Evolutionary conservation across 495 filamentous ascomycete genomes (phyloP).

Genomic region (Penicillium pulvis): DNA sequence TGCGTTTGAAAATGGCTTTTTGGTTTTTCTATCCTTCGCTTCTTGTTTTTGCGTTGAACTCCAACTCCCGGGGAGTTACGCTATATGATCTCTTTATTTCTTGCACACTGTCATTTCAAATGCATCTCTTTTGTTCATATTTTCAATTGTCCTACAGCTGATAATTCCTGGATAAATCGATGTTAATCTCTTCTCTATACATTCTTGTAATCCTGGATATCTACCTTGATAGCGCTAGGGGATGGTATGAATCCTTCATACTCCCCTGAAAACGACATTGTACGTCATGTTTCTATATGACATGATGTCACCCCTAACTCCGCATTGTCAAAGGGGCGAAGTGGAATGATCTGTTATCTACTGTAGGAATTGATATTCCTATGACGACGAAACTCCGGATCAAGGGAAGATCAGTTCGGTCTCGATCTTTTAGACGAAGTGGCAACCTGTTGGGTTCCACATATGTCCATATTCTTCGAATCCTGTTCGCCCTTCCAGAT

Average conservation of each 20-base stretch:
- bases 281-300: background rate
- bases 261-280: background rate
- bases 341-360: background rate
- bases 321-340: background rate
- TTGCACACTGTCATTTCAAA: constrained; percentile 29
- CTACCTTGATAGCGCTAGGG: background rate
- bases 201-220: background rate
- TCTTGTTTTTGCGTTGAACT: constrained; percentile 22
- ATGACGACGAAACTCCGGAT: background rate
- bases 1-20: constrained; percentile 35
- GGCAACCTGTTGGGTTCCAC: background rate
- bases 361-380: constrained; percentile 2
- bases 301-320: constrained; percentile 1
- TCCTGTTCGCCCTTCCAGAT: no score
- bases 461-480: background rate
- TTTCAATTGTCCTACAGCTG: constrained; percentile 9
- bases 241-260: background rate
- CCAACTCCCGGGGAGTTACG: constrained; percentile 33
- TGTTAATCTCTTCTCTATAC: constrained; percentile 6
- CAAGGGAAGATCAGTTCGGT: background rate
- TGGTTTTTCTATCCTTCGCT: constrained; percentile 19
- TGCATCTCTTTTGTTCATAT: constrained; percentile 34
- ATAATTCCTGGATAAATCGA: constrained; percentile 20
- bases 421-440: background rate
- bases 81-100: constrained; percentile 32